Base-by-base conservation (phyloP, 345 rosid genomes). In the Salix purpurea region DNA sequence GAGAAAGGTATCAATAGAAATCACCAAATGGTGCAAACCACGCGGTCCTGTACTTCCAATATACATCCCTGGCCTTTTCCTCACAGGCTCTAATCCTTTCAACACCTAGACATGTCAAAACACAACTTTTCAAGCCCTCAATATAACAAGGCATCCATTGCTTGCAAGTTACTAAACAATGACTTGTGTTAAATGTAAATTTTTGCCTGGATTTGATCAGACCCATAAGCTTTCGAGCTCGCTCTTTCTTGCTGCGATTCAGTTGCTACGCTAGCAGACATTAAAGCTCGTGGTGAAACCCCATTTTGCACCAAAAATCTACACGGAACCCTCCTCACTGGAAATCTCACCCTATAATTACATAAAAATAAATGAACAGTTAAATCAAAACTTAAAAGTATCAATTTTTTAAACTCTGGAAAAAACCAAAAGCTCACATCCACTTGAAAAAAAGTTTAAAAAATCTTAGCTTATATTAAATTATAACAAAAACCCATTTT, bases 51-150 rank as follows among this genome's bases (percentile, higher is more conserved):
- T 96, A 78, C 98, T 96, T 66, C 99, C 99, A 42, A 96, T 96
- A 71, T 96, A 96, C 99, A 96, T 96, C 50, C 97, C 99, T 5
- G 99, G 99, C 80, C 99, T 89, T 85, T 94, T 96, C 71, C 99
- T 88, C 7, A 96, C 99, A 66, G 99, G 97, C 64, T 96, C 99
- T 48, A 96, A 85, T 10, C 99, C 99, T 88, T 96, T 97, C 81
- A 96, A 85, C 67, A 96, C 99, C 99, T 96, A 81, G 54, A 71
- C 60, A 66, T 48, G 67, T 12, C 23, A 28, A 30, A 40, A 79
- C 77, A 18, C 65, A 36, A 15, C 19, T 13, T 12, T 69, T 30
- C n/a, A 72, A 80, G 28, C 32, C 72, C 18, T 23, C 48, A 52
- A 3, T 6, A 62, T 34, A 8, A 77, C 40, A 42, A 54, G 39